Evolutionary conservation across 495 filamentous ascomycete genomes (phyloP).

Genomic region (Filosporella fistucella): DNA sequence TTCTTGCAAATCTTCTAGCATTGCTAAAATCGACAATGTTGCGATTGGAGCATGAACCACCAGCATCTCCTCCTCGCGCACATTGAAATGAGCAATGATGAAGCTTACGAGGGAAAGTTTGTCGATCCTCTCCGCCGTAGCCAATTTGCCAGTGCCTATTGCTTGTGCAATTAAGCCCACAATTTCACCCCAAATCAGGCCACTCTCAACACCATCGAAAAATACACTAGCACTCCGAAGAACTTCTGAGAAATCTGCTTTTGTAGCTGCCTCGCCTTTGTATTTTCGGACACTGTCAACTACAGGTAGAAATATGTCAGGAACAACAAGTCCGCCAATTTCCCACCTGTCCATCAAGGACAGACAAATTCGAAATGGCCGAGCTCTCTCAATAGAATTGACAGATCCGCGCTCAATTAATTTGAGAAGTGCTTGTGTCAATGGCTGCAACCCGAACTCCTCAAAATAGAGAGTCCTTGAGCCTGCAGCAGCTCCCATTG

Average conservation of each 20-base stretch:
- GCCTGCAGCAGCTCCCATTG: constrained; percentile 43
- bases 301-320: constrained; percentile 82
- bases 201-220: constrained; percentile 94
- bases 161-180: constrained; percentile 52
- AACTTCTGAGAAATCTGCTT: constrained; percentile 76
- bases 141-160: constrained; percentile 40
- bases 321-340: constrained; percentile 83
- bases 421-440: constrained; percentile 69
- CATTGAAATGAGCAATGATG: constrained; percentile 82
- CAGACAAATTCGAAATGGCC: constrained; percentile 84
- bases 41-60: constrained; percentile 76
- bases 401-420: constrained; percentile 59
- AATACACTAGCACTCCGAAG: constrained; percentile 89
- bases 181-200: constrained; percentile 85
- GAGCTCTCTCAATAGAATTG: constrained; percentile 66
- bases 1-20: constrained; percentile 42
- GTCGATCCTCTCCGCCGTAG: constrained; percentile 38
- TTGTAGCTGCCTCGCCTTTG: constrained; percentile 50
- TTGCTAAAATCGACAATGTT: constrained; percentile 62
- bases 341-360: constrained; percentile 99
- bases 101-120: constrained; percentile 75
- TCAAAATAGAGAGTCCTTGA: constrained; percentile 71
- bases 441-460: constrained; percentile 65
- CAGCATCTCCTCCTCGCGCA: constrained; percentile 95
- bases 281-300: constrained; percentile 72